Evolutionary conservation across 2,329 filamentous ascomycete genomes (phyloP).

Genomic region (Botrytis squamosa): DNA sequence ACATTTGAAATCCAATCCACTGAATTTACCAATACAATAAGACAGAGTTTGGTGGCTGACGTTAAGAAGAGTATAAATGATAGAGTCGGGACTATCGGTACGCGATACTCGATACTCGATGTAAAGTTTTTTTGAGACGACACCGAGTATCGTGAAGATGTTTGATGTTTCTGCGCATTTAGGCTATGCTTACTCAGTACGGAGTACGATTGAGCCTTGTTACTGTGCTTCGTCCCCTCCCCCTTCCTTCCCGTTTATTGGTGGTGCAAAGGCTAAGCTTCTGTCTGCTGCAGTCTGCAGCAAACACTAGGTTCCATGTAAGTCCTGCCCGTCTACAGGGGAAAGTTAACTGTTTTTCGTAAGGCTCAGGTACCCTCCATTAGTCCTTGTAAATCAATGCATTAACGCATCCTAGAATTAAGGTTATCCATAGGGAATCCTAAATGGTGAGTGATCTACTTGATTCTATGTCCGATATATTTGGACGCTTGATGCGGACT

Average conservation of each 20-base stretch:
- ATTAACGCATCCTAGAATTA: conserved; percentile 14
- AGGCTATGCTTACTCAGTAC: background rate
- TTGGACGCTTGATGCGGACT: background rate
- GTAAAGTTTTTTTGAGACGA: background rate
- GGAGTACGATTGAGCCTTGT: background rate
- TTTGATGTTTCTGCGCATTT: conserved; percentile 2
- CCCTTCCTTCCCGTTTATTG: background rate
- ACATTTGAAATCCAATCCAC: background rate
- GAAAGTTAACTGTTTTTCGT: background rate
- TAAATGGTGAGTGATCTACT: background rate
- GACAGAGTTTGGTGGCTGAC: conserved; percentile 3
- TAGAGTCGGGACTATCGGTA: background rate
- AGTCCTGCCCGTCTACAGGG: background rate
- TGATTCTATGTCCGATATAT: background rate
- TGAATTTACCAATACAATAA: background rate
- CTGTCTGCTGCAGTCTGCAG: background rate
- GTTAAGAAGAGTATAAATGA: background rate
- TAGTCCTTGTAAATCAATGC: conserved; percentile 1
- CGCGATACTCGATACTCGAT: background rate
- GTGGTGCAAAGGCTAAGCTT: conserved; percentile 1
- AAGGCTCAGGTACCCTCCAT: conserved; percentile 9
- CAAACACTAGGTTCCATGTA: background rate
- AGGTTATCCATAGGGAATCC: background rate
- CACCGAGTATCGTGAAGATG: conserved; percentile 2
- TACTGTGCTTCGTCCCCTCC: background rate